These are phyloP conservation scores for Aegilops sharonensis DNA, from an alignment of 176 grass and related monocot genomes.

Conservation along the genomic window DNA sequence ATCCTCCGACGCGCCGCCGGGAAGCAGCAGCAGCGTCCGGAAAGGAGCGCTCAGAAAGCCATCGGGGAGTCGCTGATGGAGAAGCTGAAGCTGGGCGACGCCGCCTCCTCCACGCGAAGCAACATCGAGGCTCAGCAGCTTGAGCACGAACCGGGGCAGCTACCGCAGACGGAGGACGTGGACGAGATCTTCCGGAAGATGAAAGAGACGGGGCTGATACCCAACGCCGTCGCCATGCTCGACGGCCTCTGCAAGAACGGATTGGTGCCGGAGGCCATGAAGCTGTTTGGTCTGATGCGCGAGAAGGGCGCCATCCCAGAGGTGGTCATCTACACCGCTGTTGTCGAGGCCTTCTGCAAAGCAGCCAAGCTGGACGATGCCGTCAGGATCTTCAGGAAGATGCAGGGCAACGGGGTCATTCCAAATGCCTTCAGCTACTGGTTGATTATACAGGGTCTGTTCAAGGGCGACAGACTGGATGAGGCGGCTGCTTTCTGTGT, in stretches of 20 bases:
- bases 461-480: constrained; percentile 51
- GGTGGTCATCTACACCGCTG: constrained; percentile 92
- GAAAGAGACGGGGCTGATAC: constrained; percentile 88
- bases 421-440: constrained; percentile 82
- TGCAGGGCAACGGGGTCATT: constrained; percentile 82
- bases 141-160: background rate
- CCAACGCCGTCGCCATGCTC: constrained; percentile 89
- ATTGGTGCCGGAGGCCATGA: constrained; percentile 91
- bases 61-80: constrained; percentile 59
- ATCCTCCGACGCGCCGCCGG: constrained; percentile 15
- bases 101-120: background rate
- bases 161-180: constrained; percentile 44
- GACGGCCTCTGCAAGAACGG: constrained; percentile 90
- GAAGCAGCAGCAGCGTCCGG: background rate
- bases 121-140: background rate
- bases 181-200: constrained; percentile 86
- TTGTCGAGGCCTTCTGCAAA: constrained; percentile 88
- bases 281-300: constrained; percentile 83
- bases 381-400: constrained; percentile 78
- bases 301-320: constrained; percentile 93
- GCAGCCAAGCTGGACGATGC: constrained; percentile 63
- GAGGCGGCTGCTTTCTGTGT: constrained; percentile 59
- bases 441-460: constrained; percentile 66
- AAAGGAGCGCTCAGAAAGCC: constrained; percentile 31
- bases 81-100: constrained; percentile 60